Evolutionary conservation across 257 asterid species (phyloP).

Genomic region (Apocynum venetum): DNA sequence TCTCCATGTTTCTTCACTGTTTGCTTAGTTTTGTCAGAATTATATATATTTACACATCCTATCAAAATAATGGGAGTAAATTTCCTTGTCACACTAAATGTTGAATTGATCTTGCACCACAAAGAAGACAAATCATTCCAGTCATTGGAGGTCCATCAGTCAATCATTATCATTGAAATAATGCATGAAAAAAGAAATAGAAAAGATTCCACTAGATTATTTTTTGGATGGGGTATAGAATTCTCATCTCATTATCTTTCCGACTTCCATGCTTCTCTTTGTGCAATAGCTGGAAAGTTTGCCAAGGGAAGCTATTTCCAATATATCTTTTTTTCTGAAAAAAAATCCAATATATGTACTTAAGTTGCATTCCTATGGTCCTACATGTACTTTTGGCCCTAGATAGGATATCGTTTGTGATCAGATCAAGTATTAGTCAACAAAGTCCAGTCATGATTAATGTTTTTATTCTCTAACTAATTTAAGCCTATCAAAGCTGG

Average conservation of each 20-base stretch:
- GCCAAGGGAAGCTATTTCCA: neutral
- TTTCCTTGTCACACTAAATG: neutral
- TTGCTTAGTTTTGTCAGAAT: neutral
- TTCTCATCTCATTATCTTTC: neutral
- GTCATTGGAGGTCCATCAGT: slow-evolving; percentile 9
- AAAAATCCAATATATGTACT: neutral
- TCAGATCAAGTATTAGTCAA: neutral
- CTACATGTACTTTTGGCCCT: neutral
- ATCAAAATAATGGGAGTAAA: neutral
- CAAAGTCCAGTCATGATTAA: neutral
- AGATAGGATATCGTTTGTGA: neutral
- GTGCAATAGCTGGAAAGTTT: slow-evolving; percentile 3
- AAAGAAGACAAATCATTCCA: neutral
- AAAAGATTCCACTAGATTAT: neutral
- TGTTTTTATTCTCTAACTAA: neutral
- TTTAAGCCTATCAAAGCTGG: neutral
- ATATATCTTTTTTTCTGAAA: too few species aligned
- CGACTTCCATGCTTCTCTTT: neutral
- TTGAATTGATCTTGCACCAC: slow-evolving; percentile 1
- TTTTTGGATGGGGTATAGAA: neutral
- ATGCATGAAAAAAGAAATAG: neutral
- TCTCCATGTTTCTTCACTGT: neutral
- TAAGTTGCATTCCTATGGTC: neutral
- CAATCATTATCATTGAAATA: neutral
- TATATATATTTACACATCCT: neutral